These are phyloP conservation scores for Cladosporium sp. DNA, from an alignment of 2,329 filamentous ascomycete species.

Conservation along the genomic window DNA sequence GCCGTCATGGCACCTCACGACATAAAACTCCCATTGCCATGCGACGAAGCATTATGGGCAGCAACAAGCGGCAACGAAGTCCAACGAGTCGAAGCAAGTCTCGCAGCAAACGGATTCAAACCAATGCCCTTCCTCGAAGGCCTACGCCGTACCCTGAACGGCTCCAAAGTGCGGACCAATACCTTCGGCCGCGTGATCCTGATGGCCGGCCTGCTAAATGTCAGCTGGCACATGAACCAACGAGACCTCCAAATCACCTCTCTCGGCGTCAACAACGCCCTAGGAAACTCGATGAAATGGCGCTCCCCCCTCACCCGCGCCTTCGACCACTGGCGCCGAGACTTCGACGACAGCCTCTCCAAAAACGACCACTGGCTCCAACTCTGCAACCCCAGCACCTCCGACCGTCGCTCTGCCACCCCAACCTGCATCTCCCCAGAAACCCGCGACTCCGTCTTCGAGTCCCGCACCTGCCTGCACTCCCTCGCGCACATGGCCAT, in stretches of 20 bases:
- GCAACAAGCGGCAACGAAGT: conserved; percentile 85
- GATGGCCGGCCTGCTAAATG: conserved; percentile 88
- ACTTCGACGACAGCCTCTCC: conserved; percentile 80
- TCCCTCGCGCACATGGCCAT: conserved; percentile 96
- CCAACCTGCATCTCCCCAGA: conserved; percentile 29
- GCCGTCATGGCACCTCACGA: conserved; percentile 97
- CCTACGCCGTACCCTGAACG: conserved; percentile 80
- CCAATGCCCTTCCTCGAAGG: conserved; percentile 85
- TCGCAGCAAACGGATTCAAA: conserved; percentile 76
- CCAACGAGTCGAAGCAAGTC: conserved; percentile 71
- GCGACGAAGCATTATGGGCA: conserved; percentile 88
- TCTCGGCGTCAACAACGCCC: conserved; percentile 70
- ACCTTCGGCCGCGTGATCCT: conserved; percentile 88
- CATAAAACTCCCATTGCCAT: conserved; percentile 84
- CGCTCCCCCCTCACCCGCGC: conserved; percentile 76
- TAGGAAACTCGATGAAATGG: conserved; percentile 90
- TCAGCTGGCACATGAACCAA: conserved; percentile 97
- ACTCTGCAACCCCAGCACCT: conserved; percentile 25
- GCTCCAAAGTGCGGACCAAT: conserved; percentile 82
- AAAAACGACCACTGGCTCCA: conserved; percentile 41
- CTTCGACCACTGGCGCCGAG: conserved; percentile 88
- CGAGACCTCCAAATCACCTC: conserved; percentile 88
- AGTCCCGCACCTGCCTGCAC: conserved; percentile 83
- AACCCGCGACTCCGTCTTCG: conserved; percentile 69
- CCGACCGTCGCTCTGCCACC: conserved; percentile 11